Evolutionary conservation across 129 eudicot species (phyloP), one percentile per base, ranked within the genome.

Genomic region (Centaurea solstitialis): DNA sequence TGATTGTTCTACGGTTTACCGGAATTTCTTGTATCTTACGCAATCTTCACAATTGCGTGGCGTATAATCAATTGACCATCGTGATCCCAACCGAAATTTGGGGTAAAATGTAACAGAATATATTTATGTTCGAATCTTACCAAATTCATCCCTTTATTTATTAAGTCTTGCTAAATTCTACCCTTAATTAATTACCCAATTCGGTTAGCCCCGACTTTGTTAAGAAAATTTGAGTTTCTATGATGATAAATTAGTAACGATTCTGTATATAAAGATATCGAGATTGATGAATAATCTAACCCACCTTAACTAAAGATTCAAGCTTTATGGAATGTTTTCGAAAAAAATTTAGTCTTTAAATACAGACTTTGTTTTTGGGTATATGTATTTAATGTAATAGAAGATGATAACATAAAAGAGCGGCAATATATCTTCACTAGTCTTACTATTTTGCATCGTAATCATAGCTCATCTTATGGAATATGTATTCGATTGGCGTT

Each of bases 11-110:
- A 9, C 24, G 80, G 59, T 18, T 76, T 1, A 26, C 73, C 72
- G 77, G 81, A 68, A 61, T 82, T 28, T 81, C 81, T 76, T 76
- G 81, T 61, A 13, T 26, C 64, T 82, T 77, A 82, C 86, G 86
- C 82, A 28, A 82, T 40, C 17, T 70, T 59, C 45, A 12, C 26
- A 57, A 59, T 69, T 28, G 79, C 82, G 82, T 83, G 86, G 86
- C 79, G 75, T 77, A 65, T 83, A 71, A 72, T 70, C 20, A 82
- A 57, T 35, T 22, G 76, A 17, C 24, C 35, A 18, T 35, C 68
- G 64, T 64, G 75, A 61, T 77, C 28, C 24, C 41, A 59, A 78
- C 82, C 6, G 74, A 76, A 76, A 77, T 77, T 61, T 77, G 66
- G 75, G 74, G 50, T 39, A 71, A 71, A 83, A 72, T 73, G 7